Evolutionary conservation across 1,139 yeast species (phyloP).

Genomic region (Debaryomyces robertsiae): DNA sequence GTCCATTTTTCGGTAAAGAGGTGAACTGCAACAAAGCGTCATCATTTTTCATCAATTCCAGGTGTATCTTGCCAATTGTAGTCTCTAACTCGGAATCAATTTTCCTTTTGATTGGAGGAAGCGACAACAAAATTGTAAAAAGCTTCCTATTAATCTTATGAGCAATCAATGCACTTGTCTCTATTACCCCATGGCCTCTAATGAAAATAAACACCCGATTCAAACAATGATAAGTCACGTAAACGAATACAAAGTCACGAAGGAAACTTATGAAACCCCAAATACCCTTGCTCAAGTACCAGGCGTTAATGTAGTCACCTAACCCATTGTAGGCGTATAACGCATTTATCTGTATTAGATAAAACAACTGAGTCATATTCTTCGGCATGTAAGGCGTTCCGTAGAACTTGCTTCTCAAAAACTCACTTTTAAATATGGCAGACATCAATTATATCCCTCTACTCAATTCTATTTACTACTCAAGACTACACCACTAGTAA

Average conservation of each 20-base stretch:
- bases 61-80: constrained; percentile 53
- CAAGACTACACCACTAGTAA: background rate
- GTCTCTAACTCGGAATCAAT: constrained; percentile 61
- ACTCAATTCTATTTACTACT: background rate
- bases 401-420: constrained; percentile 10
- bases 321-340: constrained; percentile 2
- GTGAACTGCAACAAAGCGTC: constrained; percentile 48
- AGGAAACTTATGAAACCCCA: constrained; percentile 21
- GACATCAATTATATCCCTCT: background rate
- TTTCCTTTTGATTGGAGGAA: constrained; percentile 59
- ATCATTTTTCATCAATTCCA: constrained; percentile 55
- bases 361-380: constrained; percentile 8
- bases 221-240: constrained; percentile 20
- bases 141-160: constrained; percentile 19
- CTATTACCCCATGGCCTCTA: constrained; percentile 44
- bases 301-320: background rate
- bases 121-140: constrained; percentile 39
- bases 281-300: constrained; percentile 14
- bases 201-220: constrained; percentile 16
- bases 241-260: constrained; percentile 30
- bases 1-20: constrained; percentile 59
- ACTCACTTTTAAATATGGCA: constrained; percentile 6
- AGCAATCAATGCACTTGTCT: constrained; percentile 21
- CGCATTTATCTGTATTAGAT: constrained; percentile 6
- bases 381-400: constrained; percentile 14